Evolutionary conservation across 306 rosid species (phyloP), one percentile per base, ranked within the genome.

Genomic region (Malus sylvestris): DNA sequence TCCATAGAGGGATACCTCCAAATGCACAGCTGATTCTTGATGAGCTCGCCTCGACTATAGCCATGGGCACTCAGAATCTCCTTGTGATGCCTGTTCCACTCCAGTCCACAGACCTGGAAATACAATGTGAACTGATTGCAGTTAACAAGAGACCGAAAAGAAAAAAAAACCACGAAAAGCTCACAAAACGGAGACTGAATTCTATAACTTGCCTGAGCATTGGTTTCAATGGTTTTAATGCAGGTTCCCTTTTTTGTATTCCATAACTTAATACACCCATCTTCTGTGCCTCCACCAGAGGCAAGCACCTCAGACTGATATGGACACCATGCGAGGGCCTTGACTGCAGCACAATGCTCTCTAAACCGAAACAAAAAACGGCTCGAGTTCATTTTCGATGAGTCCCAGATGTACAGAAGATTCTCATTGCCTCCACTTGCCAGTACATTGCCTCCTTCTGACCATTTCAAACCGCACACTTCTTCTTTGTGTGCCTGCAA

Each of bases 341-440:
- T 92, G 42, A 92, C 93, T 65, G 97, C 93, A 44, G 96, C 96
- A 19, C 68, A 7, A 71, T 92, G 97, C 23, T 77, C 93, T 15
- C 87, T 70, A 68, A 92, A 87, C 69, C 91, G 65, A 75, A 85
- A 76, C 90, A 90, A 82, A 83, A 81, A 88, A n/a, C 78, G 85
- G 18, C 88, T 78, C 3, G 97, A 90, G 73, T 84, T 81, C 93
- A 88, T 88, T 76, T 85, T 92, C 44, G 82, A 74, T 13, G 83
- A 81, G 55, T 92, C 93, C 97, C 97, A 92, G n/a, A 90, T 71
- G 85, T 87, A 90, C 33, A 92, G 33, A 19, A 67, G 84, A 81
- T 92, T 92, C 7, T 92, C 97, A 51, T 89, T 92, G 73, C 97
- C 97, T 19, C 97, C 97, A 73, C 96, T 92, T 40, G 96, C 97